Evolutionary conservation across 2,329 filamentous ascomycete species (phyloP).

Genomic region (Nannizzia gypsea): DNA sequence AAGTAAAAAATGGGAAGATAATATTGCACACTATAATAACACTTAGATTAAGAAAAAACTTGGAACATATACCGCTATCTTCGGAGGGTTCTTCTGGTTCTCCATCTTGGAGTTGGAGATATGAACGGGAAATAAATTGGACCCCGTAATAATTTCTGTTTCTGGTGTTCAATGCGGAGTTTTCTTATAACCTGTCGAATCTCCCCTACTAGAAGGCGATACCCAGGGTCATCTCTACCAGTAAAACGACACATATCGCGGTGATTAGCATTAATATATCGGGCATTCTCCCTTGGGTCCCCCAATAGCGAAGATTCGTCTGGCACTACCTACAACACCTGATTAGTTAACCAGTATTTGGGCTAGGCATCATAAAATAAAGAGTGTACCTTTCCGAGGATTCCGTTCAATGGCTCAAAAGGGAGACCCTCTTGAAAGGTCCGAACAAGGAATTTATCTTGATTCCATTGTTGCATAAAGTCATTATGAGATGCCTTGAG

Average conservation of each 20-base stretch:
- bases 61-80: too few relatives aligned
- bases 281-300: constrained; percentile 20
- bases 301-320: constrained; percentile 29
- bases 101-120: too few relatives aligned
- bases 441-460: neutral
- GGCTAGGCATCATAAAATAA: neutral
- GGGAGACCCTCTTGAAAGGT: neutral
- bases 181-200: neutral
- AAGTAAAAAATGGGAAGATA: too few relatives aligned
- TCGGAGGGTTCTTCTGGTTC: too few relatives aligned
- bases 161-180: neutral
- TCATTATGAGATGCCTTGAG: neutral
- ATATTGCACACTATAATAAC: too few relatives aligned
- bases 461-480: neutral
- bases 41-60: too few relatives aligned
- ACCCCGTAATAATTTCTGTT: too few relatives aligned
- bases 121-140: too few relatives aligned
- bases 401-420: neutral
- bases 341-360: neutral
- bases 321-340: constrained; percentile 24
- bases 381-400: neutral
- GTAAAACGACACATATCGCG: constrained; percentile 30
- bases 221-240: constrained; percentile 22
- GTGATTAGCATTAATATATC: constrained; percentile 27
- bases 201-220: constrained; percentile 21